phyloP scores from a whole-genome alignment of 208 protist genomes.

The Histomonas meleagridis region DNA sequence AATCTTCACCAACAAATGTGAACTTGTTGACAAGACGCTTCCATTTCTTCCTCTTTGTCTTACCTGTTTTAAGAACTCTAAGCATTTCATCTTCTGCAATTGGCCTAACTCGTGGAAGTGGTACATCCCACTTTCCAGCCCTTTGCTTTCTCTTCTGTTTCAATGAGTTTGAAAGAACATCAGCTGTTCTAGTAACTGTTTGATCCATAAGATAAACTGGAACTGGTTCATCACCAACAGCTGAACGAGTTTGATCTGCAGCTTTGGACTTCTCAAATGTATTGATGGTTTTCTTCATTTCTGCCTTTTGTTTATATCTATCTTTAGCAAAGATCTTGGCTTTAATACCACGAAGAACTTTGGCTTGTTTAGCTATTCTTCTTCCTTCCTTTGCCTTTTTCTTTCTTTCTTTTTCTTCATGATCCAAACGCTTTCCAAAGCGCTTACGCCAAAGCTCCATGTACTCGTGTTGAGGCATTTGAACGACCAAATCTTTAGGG shows the following conservation, averaged over 20 bases:
- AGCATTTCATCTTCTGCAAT: slow-evolving; percentile 97
- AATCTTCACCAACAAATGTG: slow-evolving; percentile 80
- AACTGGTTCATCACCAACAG: slow-evolving; percentile 70
- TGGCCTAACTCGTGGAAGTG: slow-evolving; percentile 82
- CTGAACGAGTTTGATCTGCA: slow-evolving; percentile 72
- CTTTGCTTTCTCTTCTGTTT: slow-evolving; percentile 99
- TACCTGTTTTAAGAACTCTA: slow-evolving; percentile 52
- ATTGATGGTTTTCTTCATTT: slow-evolving; percentile 96
- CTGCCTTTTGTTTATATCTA: slow-evolving; percentile 92
- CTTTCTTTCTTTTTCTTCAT: slow-evolving; percentile 73
- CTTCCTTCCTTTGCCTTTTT: background rate
- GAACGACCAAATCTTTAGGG: too few species aligned
- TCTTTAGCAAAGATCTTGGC: slow-evolving; percentile 94
- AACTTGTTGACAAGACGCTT: slow-evolving; percentile 99
- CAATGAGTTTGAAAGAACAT: slow-evolving; percentile 95
- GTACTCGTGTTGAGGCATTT: slow-evolving; percentile 86
- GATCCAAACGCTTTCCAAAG: slow-evolving; percentile 86
- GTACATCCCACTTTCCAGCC: slow-evolving; percentile 97
- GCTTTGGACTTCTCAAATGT: slow-evolving; percentile 82
- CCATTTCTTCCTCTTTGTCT: slow-evolving; percentile 80
- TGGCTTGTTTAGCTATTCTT: background rate
- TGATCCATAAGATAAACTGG: slow-evolving; percentile 98
- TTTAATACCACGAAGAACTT: slow-evolving; percentile 77
- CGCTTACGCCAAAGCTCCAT: slow-evolving; percentile 93
- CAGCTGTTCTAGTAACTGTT: slow-evolving; percentile 42